These are phyloP conservation scores for Lachnellula suecica DNA, from an alignment of 2,329 filamentous ascomycete genomes.

Conservation along the genomic window DNA sequence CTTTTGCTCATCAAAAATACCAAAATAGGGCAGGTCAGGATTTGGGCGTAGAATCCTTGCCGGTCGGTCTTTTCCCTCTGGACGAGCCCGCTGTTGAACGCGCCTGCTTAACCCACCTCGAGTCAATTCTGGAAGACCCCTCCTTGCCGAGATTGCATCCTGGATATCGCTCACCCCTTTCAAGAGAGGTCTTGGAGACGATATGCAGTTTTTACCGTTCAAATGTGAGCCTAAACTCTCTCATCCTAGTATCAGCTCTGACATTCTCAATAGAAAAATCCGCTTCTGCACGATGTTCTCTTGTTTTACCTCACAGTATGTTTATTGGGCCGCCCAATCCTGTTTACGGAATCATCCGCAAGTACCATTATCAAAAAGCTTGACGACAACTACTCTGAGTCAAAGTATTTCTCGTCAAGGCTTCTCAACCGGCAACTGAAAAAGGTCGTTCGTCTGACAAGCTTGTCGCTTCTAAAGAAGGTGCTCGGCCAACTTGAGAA, in stretches of 20 bases:
- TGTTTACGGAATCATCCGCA: conserved; percentile 15
- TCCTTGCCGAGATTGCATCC: conserved; percentile 1
- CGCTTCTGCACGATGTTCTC: conserved; percentile 11
- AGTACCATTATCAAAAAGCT: conserved; percentile 3
- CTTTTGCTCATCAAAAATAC: conserved; percentile 8
- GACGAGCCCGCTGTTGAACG: background rate
- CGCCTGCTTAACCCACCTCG: background rate
- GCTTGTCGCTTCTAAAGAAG: conserved; percentile 1
- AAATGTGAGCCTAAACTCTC: background rate
- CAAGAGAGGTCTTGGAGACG: background rate
- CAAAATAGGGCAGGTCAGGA: conserved; percentile 5
- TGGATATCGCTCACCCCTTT: background rate
- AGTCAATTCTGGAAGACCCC: background rate
- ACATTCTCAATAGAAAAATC: conserved; percentile 1
- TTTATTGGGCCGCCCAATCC: conserved; percentile 3
- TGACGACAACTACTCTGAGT: background rate
- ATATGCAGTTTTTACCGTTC: conserved; percentile 4
- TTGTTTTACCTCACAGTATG: conserved; percentile 9
- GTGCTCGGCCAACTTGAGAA: conserved; percentile 17
- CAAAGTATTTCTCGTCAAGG: conserved; percentile 13
- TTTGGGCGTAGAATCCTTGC: conserved; percentile 18
- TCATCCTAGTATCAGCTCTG: background rate
- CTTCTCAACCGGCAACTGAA: conserved; percentile 21
- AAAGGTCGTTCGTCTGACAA: conserved; percentile 9
- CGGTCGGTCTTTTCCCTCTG: conserved; percentile 10